These are phyloP conservation scores for Carex cristatella DNA, from an alignment of 176 grass and related monocot genomes.

Conservation along the genomic window DNA sequence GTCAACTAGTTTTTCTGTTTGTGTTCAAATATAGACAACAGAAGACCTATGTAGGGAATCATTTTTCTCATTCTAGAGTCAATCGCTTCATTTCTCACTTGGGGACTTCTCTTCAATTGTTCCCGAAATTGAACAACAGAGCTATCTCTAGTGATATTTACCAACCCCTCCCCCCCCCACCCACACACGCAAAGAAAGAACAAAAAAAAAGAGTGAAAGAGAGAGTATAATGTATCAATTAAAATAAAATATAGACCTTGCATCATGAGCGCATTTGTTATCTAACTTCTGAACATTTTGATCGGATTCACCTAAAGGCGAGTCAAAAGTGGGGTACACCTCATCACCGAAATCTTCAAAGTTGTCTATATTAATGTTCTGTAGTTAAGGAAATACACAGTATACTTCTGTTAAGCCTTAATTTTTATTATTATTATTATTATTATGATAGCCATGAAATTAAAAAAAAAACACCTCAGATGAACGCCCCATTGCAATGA, in stretches of 20 bases:
- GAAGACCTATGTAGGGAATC: background rate
- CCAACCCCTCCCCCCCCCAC: no score
- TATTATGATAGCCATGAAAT: background rate
- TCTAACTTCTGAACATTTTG: slow-evolving; percentile 23
- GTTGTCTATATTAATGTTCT: slow-evolving; percentile 38
- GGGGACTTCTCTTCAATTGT: background rate
- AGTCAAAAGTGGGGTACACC: slow-evolving; percentile 30
- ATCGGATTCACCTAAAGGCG: slow-evolving; percentile 22
- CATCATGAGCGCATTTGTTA: background rate
- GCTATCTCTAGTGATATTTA: background rate
- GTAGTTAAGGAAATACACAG: background rate
- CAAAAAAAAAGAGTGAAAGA: no score
- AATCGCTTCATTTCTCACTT: background rate
- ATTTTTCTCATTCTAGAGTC: background rate
- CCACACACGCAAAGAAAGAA: background rate
- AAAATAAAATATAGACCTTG: slow-evolving; percentile 10
- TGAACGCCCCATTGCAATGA: slow-evolving; percentile 2
- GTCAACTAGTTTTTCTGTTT: background rate
- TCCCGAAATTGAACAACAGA: background rate
- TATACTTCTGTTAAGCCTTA: background rate
- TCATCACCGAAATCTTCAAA: slow-evolving; percentile 44
- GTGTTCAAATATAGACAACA: background rate
- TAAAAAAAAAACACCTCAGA: slow-evolving; percentile 1
- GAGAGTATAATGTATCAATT: background rate
- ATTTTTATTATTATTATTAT: background rate